These are phyloP conservation scores for Tanozyma kutaoensis DNA, from an alignment of 805 yeast genomes.

Conservation along the genomic window DNA sequence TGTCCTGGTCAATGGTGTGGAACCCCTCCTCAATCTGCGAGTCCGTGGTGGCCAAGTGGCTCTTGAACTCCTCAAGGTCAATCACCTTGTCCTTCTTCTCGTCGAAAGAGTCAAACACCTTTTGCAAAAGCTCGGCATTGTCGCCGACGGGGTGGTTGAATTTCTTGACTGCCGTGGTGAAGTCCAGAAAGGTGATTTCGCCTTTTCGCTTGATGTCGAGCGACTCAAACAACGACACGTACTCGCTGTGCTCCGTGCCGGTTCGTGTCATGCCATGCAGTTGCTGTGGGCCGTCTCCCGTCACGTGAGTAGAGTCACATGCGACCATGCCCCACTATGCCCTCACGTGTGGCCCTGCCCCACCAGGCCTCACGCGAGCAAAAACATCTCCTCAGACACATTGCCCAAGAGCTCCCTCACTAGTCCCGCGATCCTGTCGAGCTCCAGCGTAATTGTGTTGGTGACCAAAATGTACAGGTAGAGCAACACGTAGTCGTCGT, in stretches of 20 bases:
- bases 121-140: constrained; percentile 42
- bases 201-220: constrained; percentile 31
- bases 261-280: too few relatives aligned
- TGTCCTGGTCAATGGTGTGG: constrained; percentile 49
- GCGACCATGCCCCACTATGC: too few relatives aligned
- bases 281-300: too few relatives aligned
- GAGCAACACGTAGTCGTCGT: constrained; percentile 65
- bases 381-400: constrained; percentile 49
- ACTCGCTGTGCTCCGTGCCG: constrained; percentile 7
- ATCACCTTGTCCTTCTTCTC: constrained; percentile 40
- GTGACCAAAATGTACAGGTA: constrained; percentile 69
- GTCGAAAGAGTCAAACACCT: constrained; percentile 48
- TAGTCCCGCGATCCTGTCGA: constrained; percentile 40
- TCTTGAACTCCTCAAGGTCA: constrained; percentile 54
- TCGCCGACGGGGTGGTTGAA: constrained; percentile 54
- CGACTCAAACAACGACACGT: constrained; percentile 17
- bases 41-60: constrained; percentile 56
- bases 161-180: constrained; percentile 29
- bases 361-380: too few relatives aligned
- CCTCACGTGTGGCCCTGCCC: too few relatives aligned
- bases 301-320: too few relatives aligned
- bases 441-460: constrained; percentile 49
- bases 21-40: constrained; percentile 60
- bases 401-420: constrained; percentile 53
- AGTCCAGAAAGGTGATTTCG: constrained; percentile 33